Base-by-base conservation (phyloP, 192 early-diverging fungal genomes). In the Coemansia sp. region DNA sequence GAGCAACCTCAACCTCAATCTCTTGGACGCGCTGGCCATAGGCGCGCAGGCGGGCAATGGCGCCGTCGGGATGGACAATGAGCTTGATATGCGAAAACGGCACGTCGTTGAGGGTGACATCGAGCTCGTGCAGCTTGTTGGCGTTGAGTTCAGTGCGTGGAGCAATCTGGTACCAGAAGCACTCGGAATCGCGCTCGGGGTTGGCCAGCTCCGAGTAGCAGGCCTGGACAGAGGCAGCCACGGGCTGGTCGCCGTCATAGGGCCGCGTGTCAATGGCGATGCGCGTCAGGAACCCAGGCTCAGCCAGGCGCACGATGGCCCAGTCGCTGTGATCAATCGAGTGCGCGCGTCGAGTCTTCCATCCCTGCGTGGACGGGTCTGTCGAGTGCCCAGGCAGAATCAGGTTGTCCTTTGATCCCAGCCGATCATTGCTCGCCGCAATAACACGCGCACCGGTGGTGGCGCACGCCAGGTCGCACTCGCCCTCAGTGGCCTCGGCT, bases 181-280 rank as follows among this genome's bases (percentile, higher is more conserved):
- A 73, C 60, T 81, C 74, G 10, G 73, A 46, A 34, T 67, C 68
- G 34, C 80, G 54, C 29, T 72, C 76, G 8, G 86, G 84, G 60
- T 83, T 65, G 17, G 72, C 74, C 39, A 68, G 33, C 52, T 81
- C 56, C 19, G 72, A 65, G 65, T 76, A 76, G 67, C 83, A 86
- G 26, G 86, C 92, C 53, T 92, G 88, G 33, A 94, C 68, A 5
- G 83, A 72, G 27, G 87, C 84, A 9, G 79, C 68, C 50, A 90
- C 87, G 26, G 95, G 94, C 69, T 82, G 90, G 72, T 95, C 94
- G 43, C 95, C 94, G 60, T 90, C 88, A 65, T 89, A 95, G 35
- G 87, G 83, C 34, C 84, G 83, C 7, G 94, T 97, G 68, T 95
- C 94, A 17, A 95, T 68, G 56, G 90, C 89, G 27, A 90, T 83